Conservation (phyloP, 2,329 filamentous ascomycete species). For the Penicillium sp. region DNA sequence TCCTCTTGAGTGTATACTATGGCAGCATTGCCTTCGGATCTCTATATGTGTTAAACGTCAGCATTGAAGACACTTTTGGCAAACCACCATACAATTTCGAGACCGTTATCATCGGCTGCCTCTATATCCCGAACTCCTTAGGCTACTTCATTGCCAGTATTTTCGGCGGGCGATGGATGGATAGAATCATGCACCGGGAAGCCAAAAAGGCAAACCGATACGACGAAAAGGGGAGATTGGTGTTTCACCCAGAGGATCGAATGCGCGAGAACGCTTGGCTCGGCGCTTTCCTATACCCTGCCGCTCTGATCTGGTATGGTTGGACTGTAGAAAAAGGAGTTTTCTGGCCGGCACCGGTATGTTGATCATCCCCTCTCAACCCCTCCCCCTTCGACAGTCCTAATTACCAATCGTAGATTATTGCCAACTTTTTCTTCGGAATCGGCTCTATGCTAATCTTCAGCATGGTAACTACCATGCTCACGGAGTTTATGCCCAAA, state of each 20-base stretch:
- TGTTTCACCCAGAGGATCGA: slow-evolving; percentile 74
- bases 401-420: slow-evolving; percentile 37
- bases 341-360: slow-evolving; percentile 60
- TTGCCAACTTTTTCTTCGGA: slow-evolving; percentile 73
- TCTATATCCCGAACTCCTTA: slow-evolving; percentile 73
- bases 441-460: slow-evolving; percentile 77
- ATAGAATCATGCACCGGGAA: slow-evolving; percentile 75
- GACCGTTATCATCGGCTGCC: slow-evolving; percentile 67
- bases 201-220: slow-evolving; percentile 68
- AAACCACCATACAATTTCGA: slow-evolving; percentile 66
- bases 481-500: slow-evolving; percentile 79
- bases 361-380: slow-evolving; percentile 11
- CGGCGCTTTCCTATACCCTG: slow-evolving; percentile 68
- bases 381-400: not conserved
- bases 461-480: slow-evolving; percentile 72
- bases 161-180: slow-evolving; percentile 74
- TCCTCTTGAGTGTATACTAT: slow-evolving; percentile 71
- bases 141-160: slow-evolving; percentile 71
- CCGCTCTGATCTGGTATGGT: slow-evolving; percentile 71
- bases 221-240: slow-evolving; percentile 63
- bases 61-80: slow-evolving; percentile 69
- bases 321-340: slow-evolving; percentile 68
- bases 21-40: slow-evolving; percentile 73
- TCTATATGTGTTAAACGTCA: slow-evolving; percentile 76
- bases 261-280: slow-evolving; percentile 82